phyloP scores from a whole-genome alignment of 352 stramenopile species.

The Hyaloperonospora arabidopsidis region DNA sequence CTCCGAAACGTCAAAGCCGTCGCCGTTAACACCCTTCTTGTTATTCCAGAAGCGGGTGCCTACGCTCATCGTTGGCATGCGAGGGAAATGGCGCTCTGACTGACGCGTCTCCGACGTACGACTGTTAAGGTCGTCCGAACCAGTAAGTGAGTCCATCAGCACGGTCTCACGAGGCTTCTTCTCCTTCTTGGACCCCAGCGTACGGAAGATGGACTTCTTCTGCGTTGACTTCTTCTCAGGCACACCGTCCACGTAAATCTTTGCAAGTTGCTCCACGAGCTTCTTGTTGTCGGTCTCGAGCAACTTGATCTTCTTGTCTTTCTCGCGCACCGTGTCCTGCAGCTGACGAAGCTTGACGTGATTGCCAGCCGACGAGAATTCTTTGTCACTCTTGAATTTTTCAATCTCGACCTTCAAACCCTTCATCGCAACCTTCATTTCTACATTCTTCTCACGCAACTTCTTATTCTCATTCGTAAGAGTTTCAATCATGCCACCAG shows the following conservation, averaged over 20 bases:
- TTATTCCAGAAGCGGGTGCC: constrained; percentile 63
- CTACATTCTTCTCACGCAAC: constrained; percentile 68
- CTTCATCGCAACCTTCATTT: constrained; percentile 55
- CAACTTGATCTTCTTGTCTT: constrained; percentile 65
- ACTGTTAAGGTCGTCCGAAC: constrained; percentile 59
- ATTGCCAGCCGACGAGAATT: constrained; percentile 59
- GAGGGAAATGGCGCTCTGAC: constrained; percentile 58
- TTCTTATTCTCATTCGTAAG: constrained; percentile 74
- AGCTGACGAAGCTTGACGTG: constrained; percentile 72
- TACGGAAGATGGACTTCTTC: constrained; percentile 79
- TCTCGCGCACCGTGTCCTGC: constrained; percentile 60
- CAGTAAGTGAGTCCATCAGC: constrained; percentile 71
- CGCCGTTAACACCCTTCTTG: constrained; percentile 46
- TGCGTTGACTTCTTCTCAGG: constrained; percentile 44
- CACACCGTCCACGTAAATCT: constrained; percentile 34
- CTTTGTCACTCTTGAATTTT: constrained; percentile 74
- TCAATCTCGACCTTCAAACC: constrained; percentile 61
- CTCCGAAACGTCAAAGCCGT: constrained; percentile 42
- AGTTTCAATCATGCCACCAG: constrained; percentile 78
- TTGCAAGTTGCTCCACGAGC: constrained; percentile 58
- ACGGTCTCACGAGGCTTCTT: constrained; percentile 46
- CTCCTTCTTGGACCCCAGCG: constrained; percentile 79
- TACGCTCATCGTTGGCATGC: constrained; percentile 60
- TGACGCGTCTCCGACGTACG: constrained; percentile 45
- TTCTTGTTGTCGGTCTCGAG: constrained; percentile 71